Evolutionary conservation across 495 filamentous ascomycete genomes (phyloP), one percentile per base, ranked within the genome.

Genomic region (Penicillium riverlandense): DNA sequence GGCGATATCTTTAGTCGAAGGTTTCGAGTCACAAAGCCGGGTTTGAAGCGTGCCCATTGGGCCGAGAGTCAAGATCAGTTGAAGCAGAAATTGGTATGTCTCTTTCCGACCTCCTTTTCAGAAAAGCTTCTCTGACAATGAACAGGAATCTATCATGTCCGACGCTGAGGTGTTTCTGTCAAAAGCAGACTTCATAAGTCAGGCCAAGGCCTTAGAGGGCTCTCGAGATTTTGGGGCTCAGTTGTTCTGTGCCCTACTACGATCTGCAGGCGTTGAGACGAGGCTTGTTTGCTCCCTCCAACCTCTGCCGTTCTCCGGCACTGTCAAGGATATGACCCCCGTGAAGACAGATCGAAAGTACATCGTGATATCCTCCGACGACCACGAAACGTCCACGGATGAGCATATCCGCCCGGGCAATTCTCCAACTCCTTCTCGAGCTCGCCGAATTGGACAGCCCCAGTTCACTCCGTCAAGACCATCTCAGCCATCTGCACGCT

Each of bases 211-310:
- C 4, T 60, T 90, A 28, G 55, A 75, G 51, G 91, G 90, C 6
- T 96, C 90, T 35, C 82, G 88, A 37, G 91, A 98, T 64, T 74
- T 92, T 29, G 92, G 90, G 11, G 83, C 88, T 13, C 90, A 96
- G 59, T 61, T 99, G 4, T 95, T 91, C 45, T 96, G 92, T 64
- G 83, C 88, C 7, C 58, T 96, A 16, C 72, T 99, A 9, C 81
- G 92, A 8, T 77, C 78, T 28, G 78, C 73, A 28, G 89, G 84
- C 7, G 79, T 97, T 3, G 81, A 88, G 48, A 77, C 89, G n/a
- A 79, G 92, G 11, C 75, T 99, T 2, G 86, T 96, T 1, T 97
- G 90, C 63, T 99, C 94, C 8, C 72, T 99, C 10, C 90, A 97
- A 53, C 76, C 82, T 0, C 71, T 99, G 4, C 71, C 87, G 2